phyloP scores from a whole-genome alignment of 2,329 filamentous ascomycete species.

The Fusarium dlaminii region DNA sequence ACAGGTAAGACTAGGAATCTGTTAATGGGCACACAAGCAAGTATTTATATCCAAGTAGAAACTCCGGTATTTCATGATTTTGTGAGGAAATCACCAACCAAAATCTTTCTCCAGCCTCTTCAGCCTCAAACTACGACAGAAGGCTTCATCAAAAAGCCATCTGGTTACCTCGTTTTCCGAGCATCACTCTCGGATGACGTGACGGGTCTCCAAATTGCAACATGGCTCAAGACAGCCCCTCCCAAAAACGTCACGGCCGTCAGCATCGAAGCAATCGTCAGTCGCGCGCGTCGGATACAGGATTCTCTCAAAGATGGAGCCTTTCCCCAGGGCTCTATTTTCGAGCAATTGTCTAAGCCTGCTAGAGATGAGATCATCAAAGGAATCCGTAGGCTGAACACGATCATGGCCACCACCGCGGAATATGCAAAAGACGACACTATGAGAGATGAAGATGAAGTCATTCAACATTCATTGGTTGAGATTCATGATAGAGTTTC shows the following conservation, averaged over 20 bases:
- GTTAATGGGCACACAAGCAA: not conserved
- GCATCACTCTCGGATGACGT: not conserved
- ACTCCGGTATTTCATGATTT: not conserved
- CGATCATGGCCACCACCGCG: not conserved
- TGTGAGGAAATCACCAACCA: not conserved
- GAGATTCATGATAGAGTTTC: not conserved
- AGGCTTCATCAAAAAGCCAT: not conserved
- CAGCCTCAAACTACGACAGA: not conserved
- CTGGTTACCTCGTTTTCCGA: not conserved
- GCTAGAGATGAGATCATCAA: not conserved
- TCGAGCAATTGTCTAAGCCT: not conserved
- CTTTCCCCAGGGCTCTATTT: not conserved
- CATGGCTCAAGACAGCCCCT: not conserved
- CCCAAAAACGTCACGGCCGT: not conserved
- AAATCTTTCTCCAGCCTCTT: not conserved
- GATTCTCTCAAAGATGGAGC: not conserved
- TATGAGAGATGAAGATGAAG: not conserved
- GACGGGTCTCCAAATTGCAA: not conserved
- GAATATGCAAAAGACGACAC: not conserved
- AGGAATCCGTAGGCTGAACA: not conserved
- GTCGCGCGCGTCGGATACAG: not conserved
- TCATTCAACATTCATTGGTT: not conserved
- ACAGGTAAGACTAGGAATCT: not conserved
- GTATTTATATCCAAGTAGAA: not conserved
- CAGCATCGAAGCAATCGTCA: not conserved